phyloP scores from a whole-genome alignment of 805 yeast species.

The Limtongozyma cylindracea region DNA sequence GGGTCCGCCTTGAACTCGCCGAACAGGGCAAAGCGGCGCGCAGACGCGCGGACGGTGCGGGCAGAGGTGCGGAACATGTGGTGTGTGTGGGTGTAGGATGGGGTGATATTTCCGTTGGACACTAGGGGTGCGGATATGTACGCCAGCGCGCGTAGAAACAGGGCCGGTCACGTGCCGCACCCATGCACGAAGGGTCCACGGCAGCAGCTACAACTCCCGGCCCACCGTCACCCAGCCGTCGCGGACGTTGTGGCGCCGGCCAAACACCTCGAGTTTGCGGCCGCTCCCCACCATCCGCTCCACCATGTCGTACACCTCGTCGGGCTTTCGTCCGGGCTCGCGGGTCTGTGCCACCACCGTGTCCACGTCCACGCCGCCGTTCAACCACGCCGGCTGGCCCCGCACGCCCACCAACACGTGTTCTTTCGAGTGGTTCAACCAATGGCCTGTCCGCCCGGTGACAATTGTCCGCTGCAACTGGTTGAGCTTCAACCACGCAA shows the following conservation, averaged over 20 bases:
- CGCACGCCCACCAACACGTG: constrained; percentile 70
- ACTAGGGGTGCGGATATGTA: constrained; percentile 1
- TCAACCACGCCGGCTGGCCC: constrained; percentile 57
- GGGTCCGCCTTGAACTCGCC: too few species aligned
- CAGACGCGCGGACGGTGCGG: too few species aligned
- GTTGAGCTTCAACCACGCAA: constrained; percentile 80
- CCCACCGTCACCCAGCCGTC: constrained; percentile 91
- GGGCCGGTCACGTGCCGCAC: constrained; percentile 7
- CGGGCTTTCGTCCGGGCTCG: constrained; percentile 82
- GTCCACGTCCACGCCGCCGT: constrained; percentile 43
- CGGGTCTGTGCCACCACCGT: constrained; percentile 61
- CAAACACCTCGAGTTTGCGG: constrained; percentile 72
- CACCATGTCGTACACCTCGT: constrained; percentile 62
- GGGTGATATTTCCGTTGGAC: too few species aligned
- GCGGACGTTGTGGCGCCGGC: constrained; percentile 63
- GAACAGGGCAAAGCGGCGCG: too few species aligned
- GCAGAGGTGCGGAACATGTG: too few species aligned
- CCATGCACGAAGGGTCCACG: too few species aligned
- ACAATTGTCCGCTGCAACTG: constrained; percentile 75
- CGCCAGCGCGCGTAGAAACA: not conserved
- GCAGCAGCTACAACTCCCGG: too few species aligned
- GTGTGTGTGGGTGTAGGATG: too few species aligned
- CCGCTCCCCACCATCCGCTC: constrained; percentile 71
- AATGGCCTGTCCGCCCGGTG: constrained; percentile 91
- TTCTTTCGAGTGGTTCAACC: constrained; percentile 90